These are phyloP conservation scores for Lodderomyces margitis DNA, from an alignment of 1,139 yeast species.

Conservation along the genomic window DNA sequence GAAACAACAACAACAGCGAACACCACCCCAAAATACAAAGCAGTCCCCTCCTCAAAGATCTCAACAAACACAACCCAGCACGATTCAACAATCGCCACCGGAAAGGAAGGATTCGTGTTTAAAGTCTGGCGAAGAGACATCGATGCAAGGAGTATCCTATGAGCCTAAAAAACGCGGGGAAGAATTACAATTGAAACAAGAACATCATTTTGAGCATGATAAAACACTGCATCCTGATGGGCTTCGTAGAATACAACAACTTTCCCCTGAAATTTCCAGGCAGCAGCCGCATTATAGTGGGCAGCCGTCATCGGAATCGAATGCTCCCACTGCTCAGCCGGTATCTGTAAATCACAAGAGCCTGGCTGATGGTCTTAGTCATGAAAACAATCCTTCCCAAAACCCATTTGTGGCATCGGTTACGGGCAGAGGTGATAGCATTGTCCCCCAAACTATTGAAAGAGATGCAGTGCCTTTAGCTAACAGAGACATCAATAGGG, in stretches of 20 bases:
- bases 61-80: neutral
- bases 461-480: neutral
- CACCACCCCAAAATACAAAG: conserved; percentile 3
- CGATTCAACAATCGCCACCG: neutral
- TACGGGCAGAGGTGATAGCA: neutral
- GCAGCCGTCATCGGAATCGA: neutral
- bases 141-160: neutral
- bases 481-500: neutral
- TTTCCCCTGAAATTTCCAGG: neutral
- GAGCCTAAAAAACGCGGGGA: neutral
- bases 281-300: neutral
- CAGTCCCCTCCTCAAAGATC: neutral
- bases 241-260: neutral
- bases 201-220: neutral
- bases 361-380: neutral
- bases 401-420: neutral
- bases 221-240: neutral
- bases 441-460: neutral
- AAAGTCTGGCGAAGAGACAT: neutral
- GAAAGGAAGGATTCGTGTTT: neutral
- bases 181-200: neutral
- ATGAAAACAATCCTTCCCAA: neutral
- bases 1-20: conserved; percentile 7
- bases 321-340: neutral
- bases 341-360: too few species aligned